These are phyloP conservation scores for Suillus clintonianus DNA, from an alignment of 768 basidiomycete species.

Conservation along the genomic window DNA sequence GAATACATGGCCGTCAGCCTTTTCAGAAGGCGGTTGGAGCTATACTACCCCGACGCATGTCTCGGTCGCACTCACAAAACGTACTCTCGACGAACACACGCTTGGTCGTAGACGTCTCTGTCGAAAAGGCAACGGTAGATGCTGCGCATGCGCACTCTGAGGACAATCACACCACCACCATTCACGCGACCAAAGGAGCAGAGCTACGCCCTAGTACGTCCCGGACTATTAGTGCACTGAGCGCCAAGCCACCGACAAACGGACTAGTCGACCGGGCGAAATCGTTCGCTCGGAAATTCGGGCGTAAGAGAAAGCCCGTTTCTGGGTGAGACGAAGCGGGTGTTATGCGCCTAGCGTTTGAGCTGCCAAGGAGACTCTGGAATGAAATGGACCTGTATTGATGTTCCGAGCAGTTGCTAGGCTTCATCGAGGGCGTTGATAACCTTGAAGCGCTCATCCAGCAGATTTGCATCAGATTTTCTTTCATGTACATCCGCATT, in stretches of 20 bases:
- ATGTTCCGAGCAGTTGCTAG: conserved; percentile 27
- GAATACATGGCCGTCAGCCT: conserved; percentile 44
- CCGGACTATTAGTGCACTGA: conserved; percentile 26
- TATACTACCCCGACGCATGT: conserved; percentile 48
- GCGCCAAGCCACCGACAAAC: conserved; percentile 18
- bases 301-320: conserved; percentile 37
- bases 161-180: conserved; percentile 17
- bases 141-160: conserved; percentile 5
- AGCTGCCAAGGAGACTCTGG: not conserved
- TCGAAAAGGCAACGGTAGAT: conserved; percentile 43
- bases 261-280: conserved; percentile 41
- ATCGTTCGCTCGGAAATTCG: conserved; percentile 44
- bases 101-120: conserved; percentile 49
- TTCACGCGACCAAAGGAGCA: conserved; percentile 23
- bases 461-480: conserved; percentile 14
- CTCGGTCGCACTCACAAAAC: conserved; percentile 42
- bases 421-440: conserved; percentile 14
- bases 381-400: not conserved
- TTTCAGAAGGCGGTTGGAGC: conserved; percentile 44
- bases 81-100: conserved; percentile 32
- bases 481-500: conserved; percentile 22
- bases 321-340: conserved; percentile 11
- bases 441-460: not conserved
- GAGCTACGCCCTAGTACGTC: conserved; percentile 39
- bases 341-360: conserved; percentile 5